phyloP scores from a whole-genome alignment of 805 yeast species.

The Priceomyces melissophilus region DNA sequence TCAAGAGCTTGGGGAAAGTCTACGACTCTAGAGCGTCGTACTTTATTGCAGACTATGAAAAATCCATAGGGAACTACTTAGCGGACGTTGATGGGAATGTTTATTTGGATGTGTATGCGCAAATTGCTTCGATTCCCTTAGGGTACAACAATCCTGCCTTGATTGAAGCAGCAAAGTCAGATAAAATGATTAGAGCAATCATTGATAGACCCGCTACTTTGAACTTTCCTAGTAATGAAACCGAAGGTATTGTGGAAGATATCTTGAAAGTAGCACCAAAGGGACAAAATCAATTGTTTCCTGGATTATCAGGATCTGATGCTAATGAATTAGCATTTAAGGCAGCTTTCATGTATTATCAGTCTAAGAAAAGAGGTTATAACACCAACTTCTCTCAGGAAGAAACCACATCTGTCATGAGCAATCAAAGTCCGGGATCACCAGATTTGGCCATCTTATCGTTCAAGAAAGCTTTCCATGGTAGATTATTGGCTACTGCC shows the following conservation, averaged over 20 bases:
- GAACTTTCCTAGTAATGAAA: slow-evolving; percentile 71
- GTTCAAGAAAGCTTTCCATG: slow-evolving; percentile 89
- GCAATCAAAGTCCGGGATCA: slow-evolving; percentile 81
- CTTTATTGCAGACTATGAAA: slow-evolving; percentile 71
- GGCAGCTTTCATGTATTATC: slow-evolving; percentile 83
- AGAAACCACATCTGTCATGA: slow-evolving; percentile 74
- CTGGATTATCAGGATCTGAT: slow-evolving; percentile 80
- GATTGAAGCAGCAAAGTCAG: slow-evolving; percentile 33
- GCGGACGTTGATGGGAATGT: slow-evolving; percentile 78
- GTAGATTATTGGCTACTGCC: slow-evolving; percentile 88
- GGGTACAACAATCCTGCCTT: slow-evolving; percentile 44
- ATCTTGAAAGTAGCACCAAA: slow-evolving; percentile 69
- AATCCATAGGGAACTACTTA: slow-evolving; percentile 75
- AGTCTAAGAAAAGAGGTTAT: slow-evolving; percentile 63
- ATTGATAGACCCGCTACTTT: slow-evolving; percentile 75
- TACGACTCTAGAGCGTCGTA: slow-evolving; percentile 73
- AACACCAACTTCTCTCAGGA: slow-evolving; percentile 57
- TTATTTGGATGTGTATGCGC: slow-evolving; percentile 66
- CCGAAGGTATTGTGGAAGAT: slow-evolving; percentile 51
- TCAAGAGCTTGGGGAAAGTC: slow-evolving; percentile 54
- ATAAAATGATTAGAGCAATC: slow-evolving; percentile 40
- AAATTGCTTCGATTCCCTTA: slow-evolving; percentile 41
- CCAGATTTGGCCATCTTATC: slow-evolving; percentile 84
- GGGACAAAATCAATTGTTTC: slow-evolving; percentile 73
- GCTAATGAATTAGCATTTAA: slow-evolving; percentile 88